Percentiles rank a stretch among this genome's conserved stretches.
phyloP scores from a whole-genome alignment of 2,329 filamentous ascomycete genomes.

The Diaporthe amygdali region DNA sequence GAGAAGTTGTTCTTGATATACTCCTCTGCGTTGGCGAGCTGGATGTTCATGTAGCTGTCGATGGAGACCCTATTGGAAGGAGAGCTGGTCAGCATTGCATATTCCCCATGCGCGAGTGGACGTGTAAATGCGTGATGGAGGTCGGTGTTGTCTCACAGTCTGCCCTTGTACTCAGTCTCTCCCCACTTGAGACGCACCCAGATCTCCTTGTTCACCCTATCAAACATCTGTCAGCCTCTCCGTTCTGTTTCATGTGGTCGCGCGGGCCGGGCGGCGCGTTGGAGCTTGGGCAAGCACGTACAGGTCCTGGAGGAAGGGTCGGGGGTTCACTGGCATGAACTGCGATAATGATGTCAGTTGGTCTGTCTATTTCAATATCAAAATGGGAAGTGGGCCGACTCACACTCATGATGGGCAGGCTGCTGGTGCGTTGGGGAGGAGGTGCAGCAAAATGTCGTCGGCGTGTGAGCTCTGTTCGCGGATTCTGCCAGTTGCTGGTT shows the following conservation, averaged over 20 bases:
- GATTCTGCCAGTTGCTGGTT: constrained; percentile 9
- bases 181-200: constrained; percentile 97
- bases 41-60: constrained; percentile 99
- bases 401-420: constrained; percentile 25
- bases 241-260: neutral
- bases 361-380: neutral
- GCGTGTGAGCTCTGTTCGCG: neutral
- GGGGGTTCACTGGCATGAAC: constrained; percentile 95
- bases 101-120: neutral
- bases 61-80: constrained; percentile 65
- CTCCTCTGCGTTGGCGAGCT: constrained; percentile 89
- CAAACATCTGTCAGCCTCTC: constrained; percentile 14
- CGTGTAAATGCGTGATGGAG: neutral
- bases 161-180: constrained; percentile 95
- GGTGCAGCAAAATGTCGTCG: constrained; percentile 1
- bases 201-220: constrained; percentile 86
- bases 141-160: constrained; percentile 50
- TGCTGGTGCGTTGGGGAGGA: neutral
- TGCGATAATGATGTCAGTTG: constrained; percentile 33
- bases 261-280: constrained; percentile 60
- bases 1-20: constrained; percentile 88
- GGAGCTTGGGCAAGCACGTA: constrained; percentile 54
- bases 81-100: neutral
- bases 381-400: neutral
- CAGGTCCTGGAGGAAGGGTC: constrained; percentile 94